phyloP scores from a whole-genome alignment of 441 rosid genomes.

The Gossypium gossypioides region DNA sequence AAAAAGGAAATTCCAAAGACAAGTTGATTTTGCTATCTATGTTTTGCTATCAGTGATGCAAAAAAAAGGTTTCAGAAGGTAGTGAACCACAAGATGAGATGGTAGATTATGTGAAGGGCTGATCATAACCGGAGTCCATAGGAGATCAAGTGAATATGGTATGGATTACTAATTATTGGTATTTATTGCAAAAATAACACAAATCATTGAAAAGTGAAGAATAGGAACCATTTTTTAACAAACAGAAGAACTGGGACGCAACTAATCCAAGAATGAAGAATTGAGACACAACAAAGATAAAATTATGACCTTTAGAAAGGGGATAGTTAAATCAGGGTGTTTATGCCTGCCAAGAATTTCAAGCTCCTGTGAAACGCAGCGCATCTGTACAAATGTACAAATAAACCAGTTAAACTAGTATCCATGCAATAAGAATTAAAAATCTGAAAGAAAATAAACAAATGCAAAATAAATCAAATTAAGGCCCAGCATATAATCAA shows the following conservation, averaged over 20 bases:
- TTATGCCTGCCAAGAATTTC: slow-evolving; percentile 91
- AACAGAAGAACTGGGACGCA: neutral
- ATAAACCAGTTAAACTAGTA: slow-evolving; percentile 2
- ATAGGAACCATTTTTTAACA: neutral
- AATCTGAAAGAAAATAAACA: neutral
- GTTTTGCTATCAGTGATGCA: neutral
- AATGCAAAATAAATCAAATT: neutral
- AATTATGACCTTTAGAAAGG: slow-evolving; percentile 67
- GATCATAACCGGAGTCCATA: neutral
- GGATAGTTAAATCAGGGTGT: slow-evolving; percentile 76
- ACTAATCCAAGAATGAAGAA: neutral
- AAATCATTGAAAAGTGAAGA: neutral
- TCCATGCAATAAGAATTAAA: neutral
- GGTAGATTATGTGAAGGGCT: slow-evolving; percentile 3
- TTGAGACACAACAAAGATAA: neutral
- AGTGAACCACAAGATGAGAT: neutral
- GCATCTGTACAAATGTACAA: slow-evolving; percentile 53
- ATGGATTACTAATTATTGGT: neutral
- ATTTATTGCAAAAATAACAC: neutral
- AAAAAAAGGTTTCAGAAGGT: neutral
- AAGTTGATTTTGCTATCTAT: neutral
- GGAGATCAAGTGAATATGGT: neutral
- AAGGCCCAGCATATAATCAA: neutral
- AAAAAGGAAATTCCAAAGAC: neutral
- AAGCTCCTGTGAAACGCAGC: slow-evolving; percentile 64